Percentiles rank a stretch among this genome's conserved stretches.
Conservation (phyloP, 1,139 yeast genomes). For the Pichia sp. region DNA sequence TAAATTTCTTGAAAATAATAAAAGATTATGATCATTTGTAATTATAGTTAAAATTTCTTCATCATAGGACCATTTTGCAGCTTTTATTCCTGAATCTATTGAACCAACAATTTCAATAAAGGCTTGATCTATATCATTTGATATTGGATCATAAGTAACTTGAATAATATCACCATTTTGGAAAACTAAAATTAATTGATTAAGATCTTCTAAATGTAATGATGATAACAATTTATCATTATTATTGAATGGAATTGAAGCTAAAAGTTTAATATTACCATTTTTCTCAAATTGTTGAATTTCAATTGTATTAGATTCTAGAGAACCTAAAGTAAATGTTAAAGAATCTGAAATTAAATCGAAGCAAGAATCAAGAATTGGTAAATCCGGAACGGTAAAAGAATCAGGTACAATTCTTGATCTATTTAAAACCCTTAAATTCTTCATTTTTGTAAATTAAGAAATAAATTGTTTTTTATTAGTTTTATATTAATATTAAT, state of each 20-base stretch:
- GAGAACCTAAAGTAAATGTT: slow-evolving; percentile 59
- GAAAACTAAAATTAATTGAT: slow-evolving; percentile 56
- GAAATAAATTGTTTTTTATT: too few relatives aligned
- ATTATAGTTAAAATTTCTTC: slow-evolving; percentile 76
- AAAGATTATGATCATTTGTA: slow-evolving; percentile 54
- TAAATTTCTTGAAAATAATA: slow-evolving; percentile 67
- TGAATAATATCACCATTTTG: slow-evolving; percentile 63
- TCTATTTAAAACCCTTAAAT: slow-evolving; percentile 44
- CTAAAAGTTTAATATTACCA: slow-evolving; percentile 49
- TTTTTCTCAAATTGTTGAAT: slow-evolving; percentile 55
- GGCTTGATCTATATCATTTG: slow-evolving; percentile 48
- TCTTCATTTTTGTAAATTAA: slow-evolving; percentile 35
- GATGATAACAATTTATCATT: slow-evolving; percentile 41
- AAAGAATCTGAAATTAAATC: slow-evolving; percentile 72
- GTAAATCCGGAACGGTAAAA: slow-evolving; percentile 55
- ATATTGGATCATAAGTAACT: slow-evolving; percentile 49
- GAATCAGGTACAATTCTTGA: slow-evolving; percentile 43
- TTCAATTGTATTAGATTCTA: slow-evolving; percentile 51
- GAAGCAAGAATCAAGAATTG: slow-evolving; percentile 54
- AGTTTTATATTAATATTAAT: too few relatives aligned
- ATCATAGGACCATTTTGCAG: slow-evolving; percentile 87
- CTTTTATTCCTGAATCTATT: slow-evolving; percentile 66
- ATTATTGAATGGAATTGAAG: slow-evolving; percentile 45
- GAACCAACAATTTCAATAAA: slow-evolving; percentile 75
- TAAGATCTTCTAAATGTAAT: slow-evolving; percentile 58